Evolutionary conservation across 768 basidiomycete genomes (phyloP).

Genomic region (Coprinellus aureogranulatus): DNA sequence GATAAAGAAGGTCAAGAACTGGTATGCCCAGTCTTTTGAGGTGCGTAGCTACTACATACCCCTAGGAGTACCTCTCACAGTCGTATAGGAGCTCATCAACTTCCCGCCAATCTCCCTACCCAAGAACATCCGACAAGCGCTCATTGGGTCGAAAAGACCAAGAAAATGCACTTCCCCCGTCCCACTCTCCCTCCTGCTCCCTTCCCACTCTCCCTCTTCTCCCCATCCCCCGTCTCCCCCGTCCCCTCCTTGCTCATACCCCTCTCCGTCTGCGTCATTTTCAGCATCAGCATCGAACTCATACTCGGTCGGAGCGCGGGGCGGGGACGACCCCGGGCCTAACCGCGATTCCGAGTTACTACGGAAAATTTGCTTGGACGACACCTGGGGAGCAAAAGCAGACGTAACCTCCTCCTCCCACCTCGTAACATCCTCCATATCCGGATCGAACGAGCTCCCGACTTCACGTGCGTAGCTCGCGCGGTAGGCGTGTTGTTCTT

Average conservation of each 20-base stretch:
- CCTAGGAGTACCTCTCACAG: conserved; percentile 9
- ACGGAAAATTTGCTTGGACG: not conserved
- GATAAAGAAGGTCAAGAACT: conserved; percentile 93
- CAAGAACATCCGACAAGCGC: conserved; percentile 62
- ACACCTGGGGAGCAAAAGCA: conserved; percentile 12
- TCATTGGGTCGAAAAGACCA: conserved; percentile 48
- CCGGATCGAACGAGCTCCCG: conserved; percentile 75
- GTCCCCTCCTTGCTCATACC: conserved; percentile 47
- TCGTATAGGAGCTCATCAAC: conserved; percentile 75
- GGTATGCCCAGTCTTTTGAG: conserved; percentile 99
- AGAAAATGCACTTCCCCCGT: conserved; percentile 49
- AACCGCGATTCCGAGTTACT: no score
- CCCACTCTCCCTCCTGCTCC: conserved; percentile 18
- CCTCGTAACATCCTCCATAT: conserved; percentile 56
- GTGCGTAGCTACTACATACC: conserved; percentile 39
- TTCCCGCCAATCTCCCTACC: conserved; percentile 81
- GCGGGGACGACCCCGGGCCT: not conserved
- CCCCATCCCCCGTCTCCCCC: conserved; percentile 62
- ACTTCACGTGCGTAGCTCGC: conserved; percentile 67
- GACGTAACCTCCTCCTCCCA: conserved; percentile 62
- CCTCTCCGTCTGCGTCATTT: conserved; percentile 9
- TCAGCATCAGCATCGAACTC: conserved; percentile 1
- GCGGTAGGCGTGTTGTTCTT: conserved; percentile 51
- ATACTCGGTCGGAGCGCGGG: conserved; percentile 3
- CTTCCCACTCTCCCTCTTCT: conserved; percentile 42